phyloP scores from a whole-genome alignment of 306 rosid species.

The Benincasa hispida region DNA sequence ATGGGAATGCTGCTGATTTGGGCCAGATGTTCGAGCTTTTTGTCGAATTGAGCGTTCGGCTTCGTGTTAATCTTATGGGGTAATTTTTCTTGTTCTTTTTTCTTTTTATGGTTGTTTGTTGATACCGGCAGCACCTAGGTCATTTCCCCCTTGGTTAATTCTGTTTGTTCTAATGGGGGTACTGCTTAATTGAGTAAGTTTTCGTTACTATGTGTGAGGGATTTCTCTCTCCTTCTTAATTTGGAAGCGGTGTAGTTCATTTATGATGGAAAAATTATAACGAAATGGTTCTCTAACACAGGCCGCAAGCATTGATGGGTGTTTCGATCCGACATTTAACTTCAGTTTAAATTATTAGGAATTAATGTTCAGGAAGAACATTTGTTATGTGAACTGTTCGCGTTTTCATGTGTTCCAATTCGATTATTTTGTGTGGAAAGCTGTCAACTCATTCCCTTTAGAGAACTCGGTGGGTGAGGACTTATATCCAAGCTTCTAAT shows the following conservation, averaged over 20 bases:
- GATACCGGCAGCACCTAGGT: background rate
- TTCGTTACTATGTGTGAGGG: background rate
- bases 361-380: background rate
- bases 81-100: background rate
- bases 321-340: background rate
- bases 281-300: background rate
- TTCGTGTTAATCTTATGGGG: constrained; percentile 80
- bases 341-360: background rate
- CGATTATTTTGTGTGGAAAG: background rate
- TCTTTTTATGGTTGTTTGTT: background rate
- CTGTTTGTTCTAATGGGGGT: background rate
- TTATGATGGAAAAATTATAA: background rate
- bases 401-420: background rate
- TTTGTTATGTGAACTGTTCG: background rate
- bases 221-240: background rate
- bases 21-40: constrained; percentile 94
- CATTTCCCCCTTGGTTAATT: background rate
- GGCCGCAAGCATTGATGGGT: background rate
- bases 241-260: background rate
- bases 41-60: constrained; percentile 69
- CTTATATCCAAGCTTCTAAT: background rate
- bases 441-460: background rate
- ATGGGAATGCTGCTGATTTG: constrained; percentile 92
- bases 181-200: background rate
- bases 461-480: background rate